A percentile compares a stretch with the other conserved stretches of the same genome.
These are phyloP conservation scores for Helenozyma baotianmanensis DNA, from an alignment of 805 yeast species.

Conservation along the genomic window DNA sequence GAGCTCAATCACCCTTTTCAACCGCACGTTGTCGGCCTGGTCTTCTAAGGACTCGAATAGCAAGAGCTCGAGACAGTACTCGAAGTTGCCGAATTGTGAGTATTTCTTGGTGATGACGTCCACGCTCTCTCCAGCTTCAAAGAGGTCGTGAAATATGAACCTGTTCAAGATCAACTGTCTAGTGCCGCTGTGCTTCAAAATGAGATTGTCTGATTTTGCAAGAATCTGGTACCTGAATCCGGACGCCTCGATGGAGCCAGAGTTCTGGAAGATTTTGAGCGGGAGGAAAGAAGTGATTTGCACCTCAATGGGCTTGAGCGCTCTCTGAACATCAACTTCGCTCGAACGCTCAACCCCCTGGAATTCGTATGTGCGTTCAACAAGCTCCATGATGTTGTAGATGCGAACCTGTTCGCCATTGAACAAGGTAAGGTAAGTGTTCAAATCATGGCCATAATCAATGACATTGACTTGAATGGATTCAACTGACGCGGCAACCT, in stretches of 20 bases:
- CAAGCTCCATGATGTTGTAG: conserved; percentile 23
- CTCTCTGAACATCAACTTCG: conserved; percentile 11
- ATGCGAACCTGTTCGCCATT: conserved; percentile 34
- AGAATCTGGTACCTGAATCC: conserved; percentile 37
- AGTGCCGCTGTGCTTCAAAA: conserved; percentile 30
- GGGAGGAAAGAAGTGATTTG: conserved; percentile 16
- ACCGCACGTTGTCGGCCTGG: conserved; percentile 13
- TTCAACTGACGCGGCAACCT: conserved; percentile 28
- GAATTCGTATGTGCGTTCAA: conserved; percentile 16
- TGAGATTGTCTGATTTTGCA: conserved; percentile 23
- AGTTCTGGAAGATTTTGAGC: conserved; percentile 5
- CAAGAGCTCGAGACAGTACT: conserved; percentile 47
- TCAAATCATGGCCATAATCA: conserved; percentile 9
- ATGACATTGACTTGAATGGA: conserved; percentile 25
- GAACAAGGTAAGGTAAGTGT: conserved; percentile 27
- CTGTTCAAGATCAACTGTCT: conserved; percentile 43
- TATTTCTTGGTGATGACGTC: conserved; percentile 32
- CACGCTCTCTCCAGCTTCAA: conserved; percentile 12
- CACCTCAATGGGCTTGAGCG: conserved; percentile 24
- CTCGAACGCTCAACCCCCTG: conserved; percentile 14
- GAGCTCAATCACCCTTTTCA: conserved; percentile 12
- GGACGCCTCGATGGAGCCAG: conserved; percentile 33
- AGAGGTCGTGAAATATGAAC: conserved; percentile 45
- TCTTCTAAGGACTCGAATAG: conserved; percentile 38
- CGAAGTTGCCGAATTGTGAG: conserved; percentile 37